A percentile compares a stretch with the other conserved stretches of the same genome.
These are phyloP conservation scores for Colletotrichum sp. DNA, from an alignment of 2,329 filamentous ascomycete genomes.

Conservation along the genomic window DNA sequence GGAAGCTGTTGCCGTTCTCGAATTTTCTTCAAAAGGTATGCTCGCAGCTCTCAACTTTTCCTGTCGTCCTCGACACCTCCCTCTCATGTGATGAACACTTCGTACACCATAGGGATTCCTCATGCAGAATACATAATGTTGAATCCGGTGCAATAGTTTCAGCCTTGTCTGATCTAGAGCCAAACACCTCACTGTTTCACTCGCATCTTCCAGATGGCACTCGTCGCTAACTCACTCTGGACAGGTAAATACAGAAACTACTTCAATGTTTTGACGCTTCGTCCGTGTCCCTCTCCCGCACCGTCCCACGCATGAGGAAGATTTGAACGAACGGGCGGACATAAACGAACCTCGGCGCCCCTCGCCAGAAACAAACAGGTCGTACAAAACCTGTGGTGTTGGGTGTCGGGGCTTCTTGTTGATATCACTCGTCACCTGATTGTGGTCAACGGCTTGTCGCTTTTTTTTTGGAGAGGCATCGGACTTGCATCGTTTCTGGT, in stretches of 20 bases:
- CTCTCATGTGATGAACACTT: constrained; percentile 62
- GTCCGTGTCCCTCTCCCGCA: constrained; percentile 19
- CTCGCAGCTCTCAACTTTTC: neutral
- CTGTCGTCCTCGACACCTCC: constrained; percentile 23
- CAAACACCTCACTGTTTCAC: constrained; percentile 26
- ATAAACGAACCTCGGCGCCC: constrained; percentile 61
- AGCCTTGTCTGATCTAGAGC: constrained; percentile 69
- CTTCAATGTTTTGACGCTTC: neutral
- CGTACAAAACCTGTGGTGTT: constrained; percentile 67
- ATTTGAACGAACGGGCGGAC: constrained; percentile 75
- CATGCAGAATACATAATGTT: constrained; percentile 70
- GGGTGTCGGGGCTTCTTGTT: constrained; percentile 62
- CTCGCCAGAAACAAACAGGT: constrained; percentile 57
- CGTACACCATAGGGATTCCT: constrained; percentile 70
- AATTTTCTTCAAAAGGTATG: constrained; percentile 11
- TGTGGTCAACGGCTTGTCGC: constrained; percentile 31
- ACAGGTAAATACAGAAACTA: constrained; percentile 44
- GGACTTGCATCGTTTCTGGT: neutral
- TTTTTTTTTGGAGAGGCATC: neutral
- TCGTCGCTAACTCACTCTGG: constrained; percentile 40
- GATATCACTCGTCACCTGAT: constrained; percentile 70
- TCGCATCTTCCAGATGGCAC: constrained; percentile 19
- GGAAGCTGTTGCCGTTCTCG: constrained; percentile 37
- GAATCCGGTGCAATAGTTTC: constrained; percentile 67
- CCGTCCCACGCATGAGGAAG: constrained; percentile 57